Base-by-base conservation (phyloP, 257 asterid genomes). In the Gardenia jasminoides region DNA sequence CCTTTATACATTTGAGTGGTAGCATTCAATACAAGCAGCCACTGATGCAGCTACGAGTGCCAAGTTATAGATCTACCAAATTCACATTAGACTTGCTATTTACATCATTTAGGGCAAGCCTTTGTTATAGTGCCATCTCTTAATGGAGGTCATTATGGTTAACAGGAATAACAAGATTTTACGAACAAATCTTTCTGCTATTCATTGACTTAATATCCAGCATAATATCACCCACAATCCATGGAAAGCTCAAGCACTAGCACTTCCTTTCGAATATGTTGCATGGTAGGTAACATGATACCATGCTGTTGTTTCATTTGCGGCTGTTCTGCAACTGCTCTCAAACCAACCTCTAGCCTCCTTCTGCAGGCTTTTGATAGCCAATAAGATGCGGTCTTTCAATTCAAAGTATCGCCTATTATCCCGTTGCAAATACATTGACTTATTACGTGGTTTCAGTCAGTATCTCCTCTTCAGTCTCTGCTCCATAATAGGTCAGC, bases 211-310 rank as follows among this genome's bases (percentile, higher is more conserved):
- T 95, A 1, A 91, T 88, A 44, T 82, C 87, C 78, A 93, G 87
- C 87, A 93, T 86, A 58, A 89, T 13, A 44, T 91, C 89, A 69
- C 99, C 99, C 3, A 88, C 92, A 50, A 86, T 82, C 99, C 99
- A 95, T 1, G 97, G 99, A 84, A 95, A 95, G 4, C 98, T 96
- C 82, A 93, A 83, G 80, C 96, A 93, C 75, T 87, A 24, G 67
- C 77, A 73, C 94, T 92, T 50, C 79, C 89, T 24, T 73, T 46
- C 6, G 82, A 81, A 70, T 91, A 86, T 48, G 56, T 80, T 19
- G 87, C 90, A 71, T 91, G 92, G 79, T 95, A 95, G 10, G 97
- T 89, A 30, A 92, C 96, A 62, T 85, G 77, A 83, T 95, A 95
- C 98, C 98, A 95, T 5, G 98, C 97, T 22, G 99, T 87, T 7